Evolutionary conservation across 768 basidiomycete species (phyloP), one percentile per base, ranked within the genome.

Genomic region (Auriscalpium orientale): DNA sequence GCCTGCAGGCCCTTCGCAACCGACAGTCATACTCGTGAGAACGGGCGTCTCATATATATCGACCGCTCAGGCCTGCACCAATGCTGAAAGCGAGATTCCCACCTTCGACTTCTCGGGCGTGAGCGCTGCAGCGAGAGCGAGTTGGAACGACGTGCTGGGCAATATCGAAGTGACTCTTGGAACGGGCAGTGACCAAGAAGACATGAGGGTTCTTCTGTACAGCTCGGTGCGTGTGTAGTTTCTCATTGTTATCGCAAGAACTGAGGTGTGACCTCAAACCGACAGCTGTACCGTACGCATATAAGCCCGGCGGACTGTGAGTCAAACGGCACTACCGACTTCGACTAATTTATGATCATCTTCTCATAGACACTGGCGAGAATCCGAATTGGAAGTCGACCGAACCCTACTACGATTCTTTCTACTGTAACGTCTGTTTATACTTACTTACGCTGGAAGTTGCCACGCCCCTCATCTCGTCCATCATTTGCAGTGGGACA

Each of bases 41-140:
- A 76, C 80, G 4, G 83, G 84, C n/a, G 76, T 86, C 8, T 84
- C 83, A 1, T 76, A 84, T 58, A 79, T 84, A 51, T 84, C 83
- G 6, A 71, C 72, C 20, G 74, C 72, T 1, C 83, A 85, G 60
- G 84, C 84, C 0, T 86, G 83, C 61, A 61, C 69, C 4, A 84
- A 82, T 58, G 83, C 83, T 2, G 78, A 82, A 58, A 71, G 75
- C 46, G 84, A 86, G 62, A 81, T 86, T 8, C 77, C 79, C 0
- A 70, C 77, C 55, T 84, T 77, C 61, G 77, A 82, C 58, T 83
- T 85, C 60, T 76, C 77, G 4, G 64, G 65, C 7, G 78, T 82
- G 4, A 71, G 72, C 16, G 57, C 59, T 3, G 73, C 73, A 36
- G 74, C 73, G 20, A 69, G 77, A 37, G 70, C 67, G 6, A 68